These are phyloP conservation scores for Trichoderma erinaceum DNA, from an alignment of 495 filamentous ascomycete species.

Conservation along the genomic window DNA sequence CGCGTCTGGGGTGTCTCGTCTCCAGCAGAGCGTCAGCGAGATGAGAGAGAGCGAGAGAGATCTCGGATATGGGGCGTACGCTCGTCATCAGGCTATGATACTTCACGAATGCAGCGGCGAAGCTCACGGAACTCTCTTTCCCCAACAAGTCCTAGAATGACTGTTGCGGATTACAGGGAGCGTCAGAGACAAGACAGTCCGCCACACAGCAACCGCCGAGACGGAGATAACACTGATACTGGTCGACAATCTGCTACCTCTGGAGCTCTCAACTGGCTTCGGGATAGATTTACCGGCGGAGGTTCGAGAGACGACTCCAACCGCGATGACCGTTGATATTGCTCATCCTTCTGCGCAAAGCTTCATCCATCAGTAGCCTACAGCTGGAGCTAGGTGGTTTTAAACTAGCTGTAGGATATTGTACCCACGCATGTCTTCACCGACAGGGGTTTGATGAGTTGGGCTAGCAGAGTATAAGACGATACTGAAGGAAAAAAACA, in stretches of 20 bases:
- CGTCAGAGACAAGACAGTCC: slow-evolving; percentile 25
- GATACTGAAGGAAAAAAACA: not conserved
- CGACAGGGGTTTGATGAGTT: not conserved
- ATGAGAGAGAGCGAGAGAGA: not conserved
- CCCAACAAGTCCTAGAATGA: slow-evolving; percentile 19
- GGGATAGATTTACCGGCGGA: slow-evolving; percentile 31
- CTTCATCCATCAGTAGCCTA: not conserved
- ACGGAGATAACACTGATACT: slow-evolving; percentile 18
- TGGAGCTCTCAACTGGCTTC: slow-evolving; percentile 34
- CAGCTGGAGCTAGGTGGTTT: not conserved
- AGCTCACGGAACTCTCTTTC: slow-evolving; percentile 18
- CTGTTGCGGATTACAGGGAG: slow-evolving; percentile 19
- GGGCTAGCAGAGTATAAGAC: too few relatives aligned
- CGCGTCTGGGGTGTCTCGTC: not conserved
- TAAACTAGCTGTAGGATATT: not conserved
- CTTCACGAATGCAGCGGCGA: slow-evolving; percentile 10
- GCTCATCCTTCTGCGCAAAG: not conserved
- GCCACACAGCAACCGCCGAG: slow-evolving; percentile 22
- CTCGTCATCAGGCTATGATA: slow-evolving; percentile 3
- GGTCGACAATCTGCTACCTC: slow-evolving; percentile 15
- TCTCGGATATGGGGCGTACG: not conserved
- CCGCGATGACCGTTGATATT: not conserved
- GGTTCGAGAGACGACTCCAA: not conserved
- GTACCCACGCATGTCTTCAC: not conserved
- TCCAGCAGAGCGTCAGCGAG: not conserved